Evolutionary conservation across 73 alveolate species (phyloP), one percentile per base, ranked within the genome.

Genomic region (Paramecium sonneborni): DNA sequence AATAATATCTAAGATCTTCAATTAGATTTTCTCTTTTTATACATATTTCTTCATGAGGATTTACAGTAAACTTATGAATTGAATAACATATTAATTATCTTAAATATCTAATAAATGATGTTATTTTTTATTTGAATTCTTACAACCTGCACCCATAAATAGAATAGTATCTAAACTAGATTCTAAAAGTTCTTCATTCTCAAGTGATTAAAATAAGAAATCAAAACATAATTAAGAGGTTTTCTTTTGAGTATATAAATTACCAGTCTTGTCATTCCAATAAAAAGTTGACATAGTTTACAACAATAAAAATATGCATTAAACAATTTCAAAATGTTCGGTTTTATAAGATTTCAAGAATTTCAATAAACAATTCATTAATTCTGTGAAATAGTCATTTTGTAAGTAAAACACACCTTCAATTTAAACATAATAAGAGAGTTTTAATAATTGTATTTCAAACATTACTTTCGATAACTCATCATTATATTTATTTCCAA

Each of bases 181-280:
- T 6, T 72, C 86, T 15, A 72, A 1, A 3, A 38, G 20, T 34
- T 72, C 86, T 15, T 72, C 86, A 35, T 34, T 72, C 35, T 72
- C 86, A 34, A 35, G 57, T 34, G 57, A 72, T 72, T 72, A 34
- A 32, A 62, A 62, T 12, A 62, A 11, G 14, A 62, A 30, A 28
- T 62, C 84, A 62, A 62, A 62, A 32, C 39, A 30, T 32, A 30
- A 62, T 21, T 62, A 15, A 30, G 84, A 62, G 1, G 44, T 62
- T 32, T 62, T 30, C 44, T 62, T 62, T 62, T 62, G 14, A 26
- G 48, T 62, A 9, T 62, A 62, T 12, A 62, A 1, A 4, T 20
- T 30, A 62, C 84, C 44, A 62, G 84, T 62, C 20, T 62, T 62
- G 12, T 62, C 84, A 62, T 62, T 62, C 84, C 84, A 62, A 62